These are phyloP conservation scores for Cutaneotrichosporon dermatis DNA, from an alignment of 1,284 basidiomycete species.

Conservation along the genomic window DNA sequence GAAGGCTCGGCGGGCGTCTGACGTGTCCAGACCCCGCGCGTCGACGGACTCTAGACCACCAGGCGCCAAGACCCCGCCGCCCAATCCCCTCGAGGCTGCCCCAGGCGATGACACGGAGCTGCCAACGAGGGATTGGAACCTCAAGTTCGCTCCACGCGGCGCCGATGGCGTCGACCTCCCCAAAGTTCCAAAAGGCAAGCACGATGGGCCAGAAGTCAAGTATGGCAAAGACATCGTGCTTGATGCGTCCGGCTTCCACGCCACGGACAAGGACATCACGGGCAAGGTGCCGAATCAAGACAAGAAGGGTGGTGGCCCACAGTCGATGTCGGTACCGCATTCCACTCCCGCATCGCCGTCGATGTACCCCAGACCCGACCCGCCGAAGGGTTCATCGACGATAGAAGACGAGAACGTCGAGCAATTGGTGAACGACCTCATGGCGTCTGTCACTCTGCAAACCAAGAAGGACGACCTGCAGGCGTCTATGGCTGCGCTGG, in stretches of 20 bases:
- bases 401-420: slow-evolving; percentile 12
- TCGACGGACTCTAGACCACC: neutral
- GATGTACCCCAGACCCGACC: neutral
- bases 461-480: slow-evolving; percentile 1
- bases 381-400: neutral
- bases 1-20: neutral
- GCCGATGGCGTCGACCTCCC: slow-evolving; percentile 55
- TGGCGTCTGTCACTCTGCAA: slow-evolving; percentile 6
- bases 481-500: slow-evolving; percentile 10
- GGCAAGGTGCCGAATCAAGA: neutral
- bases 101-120: slow-evolving; percentile 26
- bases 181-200: slow-evolving; percentile 51
- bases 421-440: slow-evolving; percentile 18
- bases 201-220: slow-evolving; percentile 61
- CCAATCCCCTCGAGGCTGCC: slow-evolving; percentile 37
- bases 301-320: too few species aligned
- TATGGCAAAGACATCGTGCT: slow-evolving; percentile 59
- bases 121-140: slow-evolving; percentile 26
- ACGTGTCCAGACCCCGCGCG: neutral
- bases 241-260: slow-evolving; percentile 52
- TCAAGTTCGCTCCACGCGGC: slow-evolving; percentile 12
- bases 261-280: neutral
- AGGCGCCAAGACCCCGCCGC: slow-evolving; percentile 12
- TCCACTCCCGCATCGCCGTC: neutral
- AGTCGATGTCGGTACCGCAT: too few species aligned